Evolutionary conservation across 345 rosid species (phyloP).

Genomic region (thale cress (Arabidopsis thaliana)): DNA sequence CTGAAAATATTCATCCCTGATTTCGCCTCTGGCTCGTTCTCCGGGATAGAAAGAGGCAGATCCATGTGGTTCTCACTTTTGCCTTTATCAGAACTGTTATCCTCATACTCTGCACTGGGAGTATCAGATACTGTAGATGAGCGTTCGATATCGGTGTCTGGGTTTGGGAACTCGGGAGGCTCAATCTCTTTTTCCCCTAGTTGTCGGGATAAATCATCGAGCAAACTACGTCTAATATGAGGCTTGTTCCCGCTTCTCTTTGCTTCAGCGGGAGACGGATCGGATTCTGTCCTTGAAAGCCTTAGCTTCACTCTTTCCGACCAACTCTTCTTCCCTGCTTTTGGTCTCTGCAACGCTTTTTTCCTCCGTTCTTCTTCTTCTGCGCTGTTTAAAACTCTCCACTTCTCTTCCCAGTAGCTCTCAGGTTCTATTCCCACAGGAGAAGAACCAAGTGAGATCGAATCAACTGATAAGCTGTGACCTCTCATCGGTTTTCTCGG

Average conservation of each 20-base stretch:
- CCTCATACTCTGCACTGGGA: conserved; percentile 54
- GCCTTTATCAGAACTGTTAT: conserved; percentile 64
- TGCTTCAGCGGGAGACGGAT: conserved; percentile 59
- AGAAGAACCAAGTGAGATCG: conserved; percentile 63
- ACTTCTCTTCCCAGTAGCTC: conserved; percentile 96
- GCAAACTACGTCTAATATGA: conserved; percentile 64
- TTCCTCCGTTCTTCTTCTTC: conserved; percentile 53
- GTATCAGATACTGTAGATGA: conserved; percentile 65
- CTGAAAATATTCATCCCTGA: conserved; percentile 36
- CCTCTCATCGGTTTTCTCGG: conserved; percentile 52
- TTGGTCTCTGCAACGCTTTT: conserved; percentile 46
- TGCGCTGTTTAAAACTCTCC: conserved; percentile 79
- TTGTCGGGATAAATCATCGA: conserved; percentile 70
- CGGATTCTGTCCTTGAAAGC: conserved; percentile 75
- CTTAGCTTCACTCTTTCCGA: conserved; percentile 63
- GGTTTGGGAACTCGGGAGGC: neutral
- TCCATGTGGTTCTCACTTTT: conserved; percentile 52
- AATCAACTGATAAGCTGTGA: conserved; percentile 60
- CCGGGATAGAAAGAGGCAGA: conserved; percentile 51
- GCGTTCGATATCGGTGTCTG: conserved; percentile 40
- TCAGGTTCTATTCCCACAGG: conserved; percentile 67
- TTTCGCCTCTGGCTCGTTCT: conserved; percentile 47
- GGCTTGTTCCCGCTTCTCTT: conserved; percentile 42
- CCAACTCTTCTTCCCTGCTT: conserved; percentile 69
- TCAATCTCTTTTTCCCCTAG: conserved; percentile 49